Evolutionary conservation across 2,329 filamentous ascomycete genomes (phyloP).

Genomic region (Venturia nashicola): DNA sequence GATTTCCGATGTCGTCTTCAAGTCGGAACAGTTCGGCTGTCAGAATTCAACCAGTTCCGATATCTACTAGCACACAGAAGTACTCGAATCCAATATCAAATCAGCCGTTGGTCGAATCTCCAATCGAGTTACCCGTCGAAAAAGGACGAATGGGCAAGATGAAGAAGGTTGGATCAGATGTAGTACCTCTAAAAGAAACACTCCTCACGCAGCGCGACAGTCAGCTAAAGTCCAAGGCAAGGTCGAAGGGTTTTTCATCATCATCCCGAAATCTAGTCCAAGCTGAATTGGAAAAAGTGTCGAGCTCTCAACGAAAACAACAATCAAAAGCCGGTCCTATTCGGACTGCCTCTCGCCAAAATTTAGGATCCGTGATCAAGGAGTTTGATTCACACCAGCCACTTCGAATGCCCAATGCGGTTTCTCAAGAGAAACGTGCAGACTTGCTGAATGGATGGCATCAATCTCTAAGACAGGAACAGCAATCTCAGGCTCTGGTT

Average conservation of each 20-base stretch:
- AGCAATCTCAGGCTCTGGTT: constrained; percentile 15
- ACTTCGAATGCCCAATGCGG: constrained; percentile 18
- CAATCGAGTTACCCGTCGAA: background rate
- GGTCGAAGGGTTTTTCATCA: background rate
- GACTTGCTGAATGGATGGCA: constrained; percentile 23
- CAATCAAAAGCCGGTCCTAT: constrained; percentile 18
- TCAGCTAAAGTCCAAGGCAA: background rate
- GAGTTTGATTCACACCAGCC: constrained; percentile 27
- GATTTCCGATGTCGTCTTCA: background rate
- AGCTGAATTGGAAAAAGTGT: constrained; percentile 53
- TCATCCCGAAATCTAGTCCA: background rate
- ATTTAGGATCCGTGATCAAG: background rate
- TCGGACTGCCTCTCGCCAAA: constrained; percentile 11
- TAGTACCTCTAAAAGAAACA: background rate
- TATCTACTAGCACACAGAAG: background rate
- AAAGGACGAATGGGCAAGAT: constrained; percentile 4
- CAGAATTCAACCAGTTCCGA: background rate
- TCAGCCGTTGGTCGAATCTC: background rate
- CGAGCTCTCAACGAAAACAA: constrained; percentile 51
- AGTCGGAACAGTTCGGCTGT: background rate
- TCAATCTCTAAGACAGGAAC: constrained; percentile 20
- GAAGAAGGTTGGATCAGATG: constrained; percentile 3
- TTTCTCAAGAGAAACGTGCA: constrained; percentile 17
- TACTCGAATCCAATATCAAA: background rate
- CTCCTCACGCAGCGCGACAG: background rate